Evolutionary conservation across 192 early-diverging fungal species (phyloP).

Genomic region (Chytriomyces hyalinus): DNA sequence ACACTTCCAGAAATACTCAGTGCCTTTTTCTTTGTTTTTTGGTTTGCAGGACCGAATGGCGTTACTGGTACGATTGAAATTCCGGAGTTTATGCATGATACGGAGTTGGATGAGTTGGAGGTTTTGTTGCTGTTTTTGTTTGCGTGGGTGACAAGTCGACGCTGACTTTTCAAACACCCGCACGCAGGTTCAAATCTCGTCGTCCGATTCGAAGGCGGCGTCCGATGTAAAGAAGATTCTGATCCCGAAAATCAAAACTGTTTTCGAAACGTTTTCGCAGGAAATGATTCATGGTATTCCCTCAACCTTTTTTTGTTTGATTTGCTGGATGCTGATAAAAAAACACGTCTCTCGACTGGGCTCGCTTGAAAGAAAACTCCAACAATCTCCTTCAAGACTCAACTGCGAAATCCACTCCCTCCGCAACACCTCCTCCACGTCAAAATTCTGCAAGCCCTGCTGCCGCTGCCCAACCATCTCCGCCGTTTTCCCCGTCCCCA

Average conservation of each 20-base stretch:
- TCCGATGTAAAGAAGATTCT: slow-evolving; percentile 2
- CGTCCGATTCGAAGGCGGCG: neutral
- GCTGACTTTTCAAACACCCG: neutral
- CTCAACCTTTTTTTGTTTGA: no score
- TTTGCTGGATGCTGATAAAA: neutral
- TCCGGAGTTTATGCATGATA: slow-evolving; percentile 90
- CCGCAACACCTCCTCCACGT: neutral
- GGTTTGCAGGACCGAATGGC: slow-evolving; percentile 34
- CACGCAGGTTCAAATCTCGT: neutral
- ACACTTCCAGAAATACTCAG: no score
- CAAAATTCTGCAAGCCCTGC: neutral
- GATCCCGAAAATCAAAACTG: slow-evolving; percentile 30
- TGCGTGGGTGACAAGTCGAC: neutral
- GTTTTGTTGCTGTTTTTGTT: slow-evolving; percentile 45
- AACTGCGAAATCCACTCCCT: neutral
- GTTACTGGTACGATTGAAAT: slow-evolving; percentile 74
- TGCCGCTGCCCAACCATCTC: slow-evolving; percentile 69
- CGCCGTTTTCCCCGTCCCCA: slow-evolving; percentile 52
- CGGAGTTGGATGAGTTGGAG: slow-evolving; percentile 73
- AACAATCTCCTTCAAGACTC: slow-evolving; percentile 11
- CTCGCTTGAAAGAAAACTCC: slow-evolving; percentile 14
- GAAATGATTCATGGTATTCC: slow-evolving; percentile 69
- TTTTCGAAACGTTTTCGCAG: slow-evolving; percentile 65
- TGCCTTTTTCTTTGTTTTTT: neutral
- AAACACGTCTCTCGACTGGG: slow-evolving; percentile 1